Conservation (phyloP, 495 filamentous ascomycete genomes). For the Penicilliopsis zonata region DNA sequence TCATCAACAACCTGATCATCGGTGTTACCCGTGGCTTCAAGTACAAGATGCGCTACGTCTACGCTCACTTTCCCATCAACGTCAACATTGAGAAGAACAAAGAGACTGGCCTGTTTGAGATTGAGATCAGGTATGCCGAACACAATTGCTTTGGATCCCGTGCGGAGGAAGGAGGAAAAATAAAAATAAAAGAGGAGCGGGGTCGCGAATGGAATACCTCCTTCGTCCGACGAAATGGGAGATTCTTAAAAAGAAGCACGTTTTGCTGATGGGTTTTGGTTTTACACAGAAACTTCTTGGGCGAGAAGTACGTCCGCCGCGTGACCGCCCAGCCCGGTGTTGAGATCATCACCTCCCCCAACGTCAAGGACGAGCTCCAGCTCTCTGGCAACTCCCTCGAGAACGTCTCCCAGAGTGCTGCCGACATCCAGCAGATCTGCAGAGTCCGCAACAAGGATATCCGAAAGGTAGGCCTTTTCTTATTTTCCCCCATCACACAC, state of each 20-base stretch:
- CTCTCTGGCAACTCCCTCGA: slow-evolving; percentile 90
- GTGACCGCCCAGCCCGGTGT: slow-evolving; percentile 84
- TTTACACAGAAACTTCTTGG: slow-evolving; percentile 82
- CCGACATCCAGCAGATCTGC: slow-evolving; percentile 99
- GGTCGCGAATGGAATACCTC: too few relatives aligned
- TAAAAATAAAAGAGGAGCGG: too few relatives aligned
- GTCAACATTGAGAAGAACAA: slow-evolving; percentile 95
- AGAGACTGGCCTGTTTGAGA: slow-evolving; percentile 75
- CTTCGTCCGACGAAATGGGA: too few relatives aligned
- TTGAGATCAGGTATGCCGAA: slow-evolving; percentile 86
- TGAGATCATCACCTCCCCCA: slow-evolving; percentile 74
- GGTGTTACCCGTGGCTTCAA: slow-evolving; percentile 98
- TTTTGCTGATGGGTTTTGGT: slow-evolving; percentile 8
- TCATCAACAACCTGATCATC: slow-evolving; percentile 97
- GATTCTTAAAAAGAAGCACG: too few relatives aligned
- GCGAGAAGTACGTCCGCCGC: slow-evolving; percentile 96
- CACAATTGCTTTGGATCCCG: too few relatives aligned
- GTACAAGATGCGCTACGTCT: slow-evolving; percentile 99
- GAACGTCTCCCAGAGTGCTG: slow-evolving; percentile 91
- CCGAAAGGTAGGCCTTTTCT: slow-evolving; percentile 92
- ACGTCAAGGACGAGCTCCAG: slow-evolving; percentile 93
- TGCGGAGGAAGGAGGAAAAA: too few relatives aligned
- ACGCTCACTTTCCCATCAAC: slow-evolving; percentile 99
- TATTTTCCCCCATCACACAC: too few relatives aligned
- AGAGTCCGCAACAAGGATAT: slow-evolving; percentile 99